A percentile compares a stretch with the other conserved stretches of the same genome.
These are phyloP conservation scores for Poteriospumella lacustris DNA, from an alignment of 108 stramenopile species.

Conservation along the genomic window DNA sequence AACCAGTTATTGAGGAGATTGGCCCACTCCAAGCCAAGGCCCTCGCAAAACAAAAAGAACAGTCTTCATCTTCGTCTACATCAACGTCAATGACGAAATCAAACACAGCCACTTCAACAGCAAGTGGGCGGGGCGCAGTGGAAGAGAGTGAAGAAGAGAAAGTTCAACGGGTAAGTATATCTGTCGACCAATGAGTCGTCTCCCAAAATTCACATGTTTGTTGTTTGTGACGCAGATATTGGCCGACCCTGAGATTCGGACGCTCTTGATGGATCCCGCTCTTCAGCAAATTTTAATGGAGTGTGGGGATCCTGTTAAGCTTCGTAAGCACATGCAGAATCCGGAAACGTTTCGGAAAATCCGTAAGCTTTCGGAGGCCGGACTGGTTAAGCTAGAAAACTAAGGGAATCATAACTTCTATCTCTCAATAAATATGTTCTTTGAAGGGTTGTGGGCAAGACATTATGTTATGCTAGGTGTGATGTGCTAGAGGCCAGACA, in stretches of 20 bases:
- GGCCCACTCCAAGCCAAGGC: constrained; percentile 23
- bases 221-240: constrained; percentile 4
- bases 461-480: too few species aligned
- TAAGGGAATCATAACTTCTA: too few species aligned
- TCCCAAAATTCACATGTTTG: not conserved
- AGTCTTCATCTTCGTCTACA: too few species aligned
- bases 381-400: too few species aligned
- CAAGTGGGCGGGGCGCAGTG: too few species aligned
- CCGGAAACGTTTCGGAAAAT: constrained; percentile 1
- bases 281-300: constrained; percentile 19
- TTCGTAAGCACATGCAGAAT: constrained; percentile 5
- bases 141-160: too few species aligned
- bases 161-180: too few species aligned
- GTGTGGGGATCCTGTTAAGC: constrained; percentile 9
- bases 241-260: not conserved
- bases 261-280: constrained; percentile 25
- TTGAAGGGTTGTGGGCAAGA: too few species aligned
- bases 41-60: constrained; percentile 20
- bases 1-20: not conserved
- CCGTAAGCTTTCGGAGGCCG: not conserved
- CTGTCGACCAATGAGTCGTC: not conserved
- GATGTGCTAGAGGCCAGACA: too few species aligned
- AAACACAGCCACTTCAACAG: too few species aligned
- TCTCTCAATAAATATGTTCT: too few species aligned
- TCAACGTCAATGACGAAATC: too few species aligned